Percentiles rank a stretch among this genome's conserved stretches.
Conservation (phyloP, 78 protist species). For the Planoprotostelium fungivorum region DNA sequence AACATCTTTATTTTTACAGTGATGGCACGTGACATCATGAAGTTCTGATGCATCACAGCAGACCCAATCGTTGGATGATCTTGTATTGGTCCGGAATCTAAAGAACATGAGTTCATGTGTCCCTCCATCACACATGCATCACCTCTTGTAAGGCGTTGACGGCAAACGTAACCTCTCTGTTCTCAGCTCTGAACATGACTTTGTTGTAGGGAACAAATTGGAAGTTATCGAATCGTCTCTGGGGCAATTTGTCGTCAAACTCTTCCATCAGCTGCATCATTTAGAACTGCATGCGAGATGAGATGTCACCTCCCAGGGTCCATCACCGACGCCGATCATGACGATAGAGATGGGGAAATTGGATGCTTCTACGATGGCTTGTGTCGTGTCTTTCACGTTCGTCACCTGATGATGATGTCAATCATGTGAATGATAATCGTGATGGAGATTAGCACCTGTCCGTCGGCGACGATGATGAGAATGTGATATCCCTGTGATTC, state of each 20-base stretch:
- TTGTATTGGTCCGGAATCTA: not conserved
- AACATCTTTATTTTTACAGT: too few relatives aligned
- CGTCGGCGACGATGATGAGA: slow-evolving; percentile 63
- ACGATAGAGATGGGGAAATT: slow-evolving; percentile 53
- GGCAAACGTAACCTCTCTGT: slow-evolving; percentile 56
- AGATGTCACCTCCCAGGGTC: slow-evolving; percentile 44
- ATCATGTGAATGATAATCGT: not conserved
- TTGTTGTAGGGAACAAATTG: slow-evolving; percentile 47
- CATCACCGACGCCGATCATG: slow-evolving; percentile 69
- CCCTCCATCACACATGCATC: not conserved
- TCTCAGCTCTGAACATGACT: slow-evolving; percentile 47
- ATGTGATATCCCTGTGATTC: slow-evolving; percentile 38
- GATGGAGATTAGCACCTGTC: too few relatives aligned
- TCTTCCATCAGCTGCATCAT: slow-evolving; percentile 15
- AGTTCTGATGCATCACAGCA: not conserved
- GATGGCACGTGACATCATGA: too few relatives aligned
- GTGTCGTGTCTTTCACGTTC: slow-evolving; percentile 30
- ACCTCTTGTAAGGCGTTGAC: slow-evolving; percentile 53
- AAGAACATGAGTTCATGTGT: not conserved
- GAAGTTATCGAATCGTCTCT: slow-evolving; percentile 61
- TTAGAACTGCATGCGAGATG: not conserved
- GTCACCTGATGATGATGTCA: slow-evolving; percentile 33
- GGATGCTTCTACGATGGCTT: slow-evolving; percentile 64
- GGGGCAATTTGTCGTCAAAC: slow-evolving; percentile 59
- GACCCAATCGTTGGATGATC: not conserved